phyloP scores from a whole-genome alignment of 371 early-diverging fungal species.

The Mitosporidium daphniae region DNA sequence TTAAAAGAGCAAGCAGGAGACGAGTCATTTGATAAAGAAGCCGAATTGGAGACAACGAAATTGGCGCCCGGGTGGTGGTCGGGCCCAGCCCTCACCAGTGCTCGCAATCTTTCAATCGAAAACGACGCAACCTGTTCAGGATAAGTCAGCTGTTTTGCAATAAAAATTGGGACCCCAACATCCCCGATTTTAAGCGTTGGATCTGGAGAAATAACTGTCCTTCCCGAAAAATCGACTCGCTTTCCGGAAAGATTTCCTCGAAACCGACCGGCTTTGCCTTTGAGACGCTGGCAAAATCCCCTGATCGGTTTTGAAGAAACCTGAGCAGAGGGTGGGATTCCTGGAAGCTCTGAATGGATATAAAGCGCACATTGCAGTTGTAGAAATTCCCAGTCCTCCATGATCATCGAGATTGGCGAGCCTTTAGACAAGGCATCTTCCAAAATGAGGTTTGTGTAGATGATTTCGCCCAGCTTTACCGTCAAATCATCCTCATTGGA shows the following conservation, averaged over 20 bases:
- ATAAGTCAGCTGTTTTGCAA: conserved; percentile 80
- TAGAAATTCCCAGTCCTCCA: conserved; percentile 89
- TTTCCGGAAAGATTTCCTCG: conserved; percentile 96
- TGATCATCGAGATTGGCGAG: conserved; percentile 15
- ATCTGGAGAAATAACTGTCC: conserved; percentile 98
- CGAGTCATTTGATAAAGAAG: background rate
- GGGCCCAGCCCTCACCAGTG: conserved; percentile 53
- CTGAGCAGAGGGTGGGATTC: conserved; percentile 6
- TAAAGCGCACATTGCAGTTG: conserved; percentile 78
- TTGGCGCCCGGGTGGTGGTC: conserved; percentile 78
- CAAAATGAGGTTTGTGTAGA: conserved; percentile 58
- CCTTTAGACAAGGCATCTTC: conserved; percentile 44
- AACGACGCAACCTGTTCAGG: conserved; percentile 64
- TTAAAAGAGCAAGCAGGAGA: conserved; percentile 7
- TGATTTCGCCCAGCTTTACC: conserved; percentile 77
- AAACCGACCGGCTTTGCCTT: conserved; percentile 98
- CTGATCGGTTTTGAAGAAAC: conserved; percentile 12
- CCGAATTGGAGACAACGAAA: conserved; percentile 17
- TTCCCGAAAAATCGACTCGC: conserved; percentile 93
- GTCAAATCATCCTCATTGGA: conserved; percentile 97
- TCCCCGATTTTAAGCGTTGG: conserved; percentile 73
- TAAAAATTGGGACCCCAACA: conserved; percentile 65
- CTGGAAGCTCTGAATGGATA: conserved; percentile 74
- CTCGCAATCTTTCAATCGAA: conserved; percentile 42
- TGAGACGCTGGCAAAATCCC: conserved; percentile 81